A percentile compares a stretch with the other conserved stretches of the same genome.
Evolutionary conservation across 805 yeast genomes (phyloP).

Genomic region (Barnettozyma populi): DNA sequence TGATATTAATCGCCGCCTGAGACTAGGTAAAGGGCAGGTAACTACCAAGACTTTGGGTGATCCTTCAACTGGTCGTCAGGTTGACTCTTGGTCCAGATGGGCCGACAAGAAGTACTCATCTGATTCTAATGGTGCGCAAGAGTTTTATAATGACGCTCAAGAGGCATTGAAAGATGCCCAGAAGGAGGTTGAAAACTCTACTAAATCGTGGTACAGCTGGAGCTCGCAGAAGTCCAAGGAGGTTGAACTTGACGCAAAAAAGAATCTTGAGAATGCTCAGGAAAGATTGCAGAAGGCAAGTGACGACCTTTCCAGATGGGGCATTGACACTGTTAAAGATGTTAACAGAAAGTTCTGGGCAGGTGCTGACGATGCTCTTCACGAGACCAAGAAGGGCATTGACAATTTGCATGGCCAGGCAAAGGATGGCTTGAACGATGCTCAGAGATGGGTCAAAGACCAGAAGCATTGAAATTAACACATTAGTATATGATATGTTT

Average conservation of each 20-base stretch:
- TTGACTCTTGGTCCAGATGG: slow-evolving; percentile 22
- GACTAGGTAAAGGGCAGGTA: slow-evolving; percentile 5
- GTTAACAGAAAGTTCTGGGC: slow-evolving; percentile 27
- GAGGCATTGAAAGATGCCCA: slow-evolving; percentile 30
- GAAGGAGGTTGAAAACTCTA: slow-evolving; percentile 28
- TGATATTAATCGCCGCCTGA: slow-evolving; percentile 10
- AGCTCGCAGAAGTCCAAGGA: slow-evolving; percentile 34
- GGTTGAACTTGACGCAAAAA: slow-evolving; percentile 27
- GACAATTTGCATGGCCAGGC: slow-evolving; percentile 20
- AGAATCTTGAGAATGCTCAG: slow-evolving; percentile 26
- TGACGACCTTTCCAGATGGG: slow-evolving; percentile 24
- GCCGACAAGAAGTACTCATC: slow-evolving; percentile 21
- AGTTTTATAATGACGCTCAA: slow-evolving; percentile 28
- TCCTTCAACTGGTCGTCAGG: neutral
- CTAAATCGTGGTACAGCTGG: slow-evolving; percentile 35
- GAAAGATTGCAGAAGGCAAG: slow-evolving; percentile 16
- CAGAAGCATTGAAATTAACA: slow-evolving; percentile 9
- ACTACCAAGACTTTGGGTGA: slow-evolving; percentile 6
- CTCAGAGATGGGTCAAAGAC: slow-evolving; percentile 21
- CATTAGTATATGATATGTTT: neutral
- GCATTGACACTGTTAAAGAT: slow-evolving; percentile 16
- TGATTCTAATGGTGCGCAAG: slow-evolving; percentile 23
- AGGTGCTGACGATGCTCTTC: slow-evolving; percentile 27
- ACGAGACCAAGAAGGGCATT: slow-evolving; percentile 23
- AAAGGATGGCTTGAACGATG: slow-evolving; percentile 18